Conservation (phyloP, 2,329 filamentous ascomycete genomes). For the Rhynchosporium agropyri region DNA sequence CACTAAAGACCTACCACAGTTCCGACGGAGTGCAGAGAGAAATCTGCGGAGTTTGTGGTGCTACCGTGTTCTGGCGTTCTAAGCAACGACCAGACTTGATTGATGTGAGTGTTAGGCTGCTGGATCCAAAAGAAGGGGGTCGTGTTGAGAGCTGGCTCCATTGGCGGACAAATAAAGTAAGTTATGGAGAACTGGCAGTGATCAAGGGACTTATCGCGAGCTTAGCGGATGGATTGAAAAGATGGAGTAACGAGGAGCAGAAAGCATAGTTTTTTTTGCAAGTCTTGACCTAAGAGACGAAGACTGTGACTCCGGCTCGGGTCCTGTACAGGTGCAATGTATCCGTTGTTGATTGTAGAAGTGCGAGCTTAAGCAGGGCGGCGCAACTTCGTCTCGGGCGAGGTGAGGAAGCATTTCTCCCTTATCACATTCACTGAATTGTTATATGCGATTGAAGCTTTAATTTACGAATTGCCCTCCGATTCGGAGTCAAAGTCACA, state of each 20-base stretch:
- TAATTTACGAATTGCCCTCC: too few species aligned
- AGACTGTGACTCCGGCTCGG: too few species aligned
- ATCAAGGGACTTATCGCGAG: slow-evolving; percentile 32
- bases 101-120: slow-evolving; percentile 64
- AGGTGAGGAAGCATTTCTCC: too few species aligned
- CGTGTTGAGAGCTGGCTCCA: slow-evolving; percentile 61
- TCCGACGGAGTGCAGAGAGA: slow-evolving; percentile 57
- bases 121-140: slow-evolving; percentile 54
- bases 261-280: background rate
- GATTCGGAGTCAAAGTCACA: too few species aligned
- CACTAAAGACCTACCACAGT: slow-evolving; percentile 56
- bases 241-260: slow-evolving; percentile 5
- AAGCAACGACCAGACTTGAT: slow-evolving; percentile 56
- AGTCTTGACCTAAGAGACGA: background rate
- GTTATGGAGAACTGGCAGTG: slow-evolving; percentile 49
- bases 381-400: too few species aligned
- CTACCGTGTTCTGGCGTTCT: slow-evolving; percentile 65
- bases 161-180: slow-evolving; percentile 62
- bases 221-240: slow-evolving; percentile 34
- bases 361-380: too few species aligned
- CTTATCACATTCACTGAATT: too few species aligned
- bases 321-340: too few species aligned
- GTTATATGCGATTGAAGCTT: too few species aligned
- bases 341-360: too few species aligned
- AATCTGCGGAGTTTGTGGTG: slow-evolving; percentile 65